Evolutionary conservation across 192 early-diverging fungal species (phyloP).

Genomic region (Borealophlyctis nickersoniae): DNA sequence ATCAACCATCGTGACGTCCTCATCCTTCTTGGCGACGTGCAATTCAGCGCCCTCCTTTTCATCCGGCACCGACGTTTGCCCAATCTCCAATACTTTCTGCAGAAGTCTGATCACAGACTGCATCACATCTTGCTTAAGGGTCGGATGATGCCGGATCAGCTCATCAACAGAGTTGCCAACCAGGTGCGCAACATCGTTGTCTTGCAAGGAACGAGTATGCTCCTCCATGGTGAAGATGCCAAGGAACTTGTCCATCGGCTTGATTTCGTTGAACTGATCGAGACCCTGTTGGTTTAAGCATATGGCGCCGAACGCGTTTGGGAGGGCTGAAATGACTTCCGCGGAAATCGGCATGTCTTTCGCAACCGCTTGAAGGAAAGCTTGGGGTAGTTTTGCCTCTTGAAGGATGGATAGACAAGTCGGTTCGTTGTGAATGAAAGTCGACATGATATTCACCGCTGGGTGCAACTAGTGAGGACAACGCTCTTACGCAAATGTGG

Average conservation of each 20-base stretch:
- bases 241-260: slow-evolving; percentile 72
- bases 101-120: slow-evolving; percentile 67
- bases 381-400: slow-evolving; percentile 82
- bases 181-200: slow-evolving; percentile 78
- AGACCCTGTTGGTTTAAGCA: slow-evolving; percentile 87
- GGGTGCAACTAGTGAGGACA: slow-evolving; percentile 8
- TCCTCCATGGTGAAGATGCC: slow-evolving; percentile 71
- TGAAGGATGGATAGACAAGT: slow-evolving; percentile 92
- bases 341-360: slow-evolving; percentile 73
- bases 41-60: slow-evolving; percentile 40
- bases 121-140: slow-evolving; percentile 72
- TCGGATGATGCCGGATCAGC: slow-evolving; percentile 92
- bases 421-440: slow-evolving; percentile 97
- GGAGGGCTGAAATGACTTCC: slow-evolving; percentile 76
- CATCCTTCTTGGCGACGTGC: background rate
- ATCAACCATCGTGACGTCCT: background rate
- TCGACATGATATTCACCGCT: slow-evolving; percentile 90
- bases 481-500: background rate
- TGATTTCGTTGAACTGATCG: slow-evolving; percentile 72
- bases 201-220: slow-evolving; percentile 73
- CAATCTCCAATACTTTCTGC: slow-evolving; percentile 61
- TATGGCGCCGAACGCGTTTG: slow-evolving; percentile 93
- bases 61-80: slow-evolving; percentile 48
- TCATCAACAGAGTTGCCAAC: slow-evolving; percentile 90
- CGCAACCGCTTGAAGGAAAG: slow-evolving; percentile 69